Evolutionary conservation across 2,329 filamentous ascomycete genomes (phyloP).

Genomic region (Clarireedia paspali): DNA sequence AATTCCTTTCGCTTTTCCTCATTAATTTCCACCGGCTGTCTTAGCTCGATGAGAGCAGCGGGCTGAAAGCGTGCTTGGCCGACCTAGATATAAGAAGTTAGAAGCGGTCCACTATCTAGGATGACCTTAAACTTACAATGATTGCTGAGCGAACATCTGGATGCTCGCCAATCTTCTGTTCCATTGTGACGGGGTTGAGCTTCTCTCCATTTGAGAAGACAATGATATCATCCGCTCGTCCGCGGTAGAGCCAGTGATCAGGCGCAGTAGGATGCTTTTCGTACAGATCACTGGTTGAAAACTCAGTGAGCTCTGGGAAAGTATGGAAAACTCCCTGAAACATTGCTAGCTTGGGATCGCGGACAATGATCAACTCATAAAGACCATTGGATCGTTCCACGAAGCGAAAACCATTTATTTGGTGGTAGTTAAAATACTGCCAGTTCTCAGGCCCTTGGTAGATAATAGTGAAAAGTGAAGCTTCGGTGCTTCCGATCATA

Average conservation of each 20-base stretch:
- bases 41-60: conserved; percentile 12
- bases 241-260: background rate
- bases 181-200: conserved; percentile 18
- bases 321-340: conserved; percentile 7
- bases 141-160: conserved; percentile 3
- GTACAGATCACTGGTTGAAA: conserved; percentile 1
- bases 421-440: conserved; percentile 5
- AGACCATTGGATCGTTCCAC: background rate
- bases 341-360: background rate
- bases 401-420: background rate
- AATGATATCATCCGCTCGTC: conserved; percentile 34
- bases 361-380: background rate
- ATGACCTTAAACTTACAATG: background rate
- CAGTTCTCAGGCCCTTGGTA: background rate
- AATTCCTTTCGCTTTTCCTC: background rate
- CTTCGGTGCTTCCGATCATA: conserved; percentile 6
- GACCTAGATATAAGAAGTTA: too few relatives aligned
- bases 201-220: conserved; percentile 37
- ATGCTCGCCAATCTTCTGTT: background rate
- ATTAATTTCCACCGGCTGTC: background rate
- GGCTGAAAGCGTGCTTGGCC: conserved; percentile 18
- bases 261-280: background rate
- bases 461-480: background rate
- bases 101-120: conserved; percentile 22
- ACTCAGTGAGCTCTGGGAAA: conserved; percentile 6